Evolutionary conservation across 768 basidiomycete genomes (phyloP).

Genomic region (Peribolospora kevripleyi): DNA sequence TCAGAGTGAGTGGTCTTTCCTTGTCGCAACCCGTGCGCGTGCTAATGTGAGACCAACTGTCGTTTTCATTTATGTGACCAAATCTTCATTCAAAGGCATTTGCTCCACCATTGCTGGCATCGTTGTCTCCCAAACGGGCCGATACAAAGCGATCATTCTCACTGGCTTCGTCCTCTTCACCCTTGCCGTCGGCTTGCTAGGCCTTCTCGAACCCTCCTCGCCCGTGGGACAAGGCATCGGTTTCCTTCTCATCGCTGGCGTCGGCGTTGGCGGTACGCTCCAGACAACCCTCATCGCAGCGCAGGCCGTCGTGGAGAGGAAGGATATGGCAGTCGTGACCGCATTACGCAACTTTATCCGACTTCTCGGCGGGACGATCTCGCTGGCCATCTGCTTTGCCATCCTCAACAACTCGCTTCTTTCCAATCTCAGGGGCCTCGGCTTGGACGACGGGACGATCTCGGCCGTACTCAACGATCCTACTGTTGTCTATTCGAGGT

Average conservation of each 20-base stretch:
- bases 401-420: conserved; percentile 29
- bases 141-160: conserved; percentile 21
- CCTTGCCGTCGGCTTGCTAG: conserved; percentile 43
- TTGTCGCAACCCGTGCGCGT: not conserved
- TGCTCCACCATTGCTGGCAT: conserved; percentile 26
- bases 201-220: conserved; percentile 32
- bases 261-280: conserved; percentile 33
- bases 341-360: conserved; percentile 44
- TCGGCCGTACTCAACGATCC: conserved; percentile 26
- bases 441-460: not conserved
- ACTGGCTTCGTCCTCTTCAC: conserved; percentile 36
- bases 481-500: conserved; percentile 13
- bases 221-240: conserved; percentile 30
- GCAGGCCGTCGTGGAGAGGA: conserved; percentile 43
- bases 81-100: too few species aligned
- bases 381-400: conserved; percentile 37
- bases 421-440: not conserved
- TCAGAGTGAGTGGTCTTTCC: conserved; percentile 35
- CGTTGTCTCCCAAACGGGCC: conserved; percentile 38
- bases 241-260: conserved; percentile 35
- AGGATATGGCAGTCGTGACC: conserved; percentile 55
- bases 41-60: not conserved
- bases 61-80: too few species aligned
- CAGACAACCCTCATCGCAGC: conserved; percentile 23
- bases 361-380: conserved; percentile 42